phyloP scores from a whole-genome alignment of 768 basidiomycete genomes.

The Erythrobasidium yunnanense region DNA sequence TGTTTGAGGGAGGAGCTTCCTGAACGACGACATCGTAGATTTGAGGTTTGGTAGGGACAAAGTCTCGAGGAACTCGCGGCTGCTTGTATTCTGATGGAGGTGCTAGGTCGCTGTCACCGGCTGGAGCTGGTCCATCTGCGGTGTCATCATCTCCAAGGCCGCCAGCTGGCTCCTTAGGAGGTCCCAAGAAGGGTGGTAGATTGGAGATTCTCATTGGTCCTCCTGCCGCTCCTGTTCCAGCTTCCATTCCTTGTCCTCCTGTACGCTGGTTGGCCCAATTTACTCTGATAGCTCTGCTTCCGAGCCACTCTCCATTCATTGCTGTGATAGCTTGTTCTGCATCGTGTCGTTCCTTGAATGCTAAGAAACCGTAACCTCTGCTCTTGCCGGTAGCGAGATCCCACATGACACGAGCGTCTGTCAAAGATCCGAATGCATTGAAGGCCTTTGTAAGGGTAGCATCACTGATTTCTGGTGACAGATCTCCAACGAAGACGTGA shows the following conservation, averaged over 20 bases:
- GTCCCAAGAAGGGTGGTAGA: slow-evolving; percentile 21
- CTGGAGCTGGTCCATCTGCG: background rate
- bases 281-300: slow-evolving; percentile 92
- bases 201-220: slow-evolving; percentile 26
- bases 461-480: slow-evolving; percentile 96
- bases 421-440: slow-evolving; percentile 88
- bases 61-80: background rate
- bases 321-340: slow-evolving; percentile 98
- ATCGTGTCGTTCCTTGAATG: slow-evolving; percentile 96
- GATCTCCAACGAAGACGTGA: slow-evolving; percentile 99
- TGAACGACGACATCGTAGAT: slow-evolving; percentile 85
- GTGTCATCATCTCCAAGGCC: slow-evolving; percentile 17
- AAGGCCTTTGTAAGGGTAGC: slow-evolving; percentile 94
- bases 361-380: slow-evolving; percentile 94
- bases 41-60: slow-evolving; percentile 62
- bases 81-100: background rate
- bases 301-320: slow-evolving; percentile 99
- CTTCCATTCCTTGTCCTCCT: slow-evolving; percentile 29
- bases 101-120: no score
- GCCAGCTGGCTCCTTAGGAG: background rate
- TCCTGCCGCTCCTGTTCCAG: slow-evolving; percentile 26
- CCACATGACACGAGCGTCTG: slow-evolving; percentile 99
- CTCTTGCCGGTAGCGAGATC: slow-evolving; percentile 99
- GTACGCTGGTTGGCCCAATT: slow-evolving; percentile 99
- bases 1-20: slow-evolving; percentile 86